Conservation (phyloP, 2,329 filamentous ascomycete species). For the Fusarium sp. region DNA sequence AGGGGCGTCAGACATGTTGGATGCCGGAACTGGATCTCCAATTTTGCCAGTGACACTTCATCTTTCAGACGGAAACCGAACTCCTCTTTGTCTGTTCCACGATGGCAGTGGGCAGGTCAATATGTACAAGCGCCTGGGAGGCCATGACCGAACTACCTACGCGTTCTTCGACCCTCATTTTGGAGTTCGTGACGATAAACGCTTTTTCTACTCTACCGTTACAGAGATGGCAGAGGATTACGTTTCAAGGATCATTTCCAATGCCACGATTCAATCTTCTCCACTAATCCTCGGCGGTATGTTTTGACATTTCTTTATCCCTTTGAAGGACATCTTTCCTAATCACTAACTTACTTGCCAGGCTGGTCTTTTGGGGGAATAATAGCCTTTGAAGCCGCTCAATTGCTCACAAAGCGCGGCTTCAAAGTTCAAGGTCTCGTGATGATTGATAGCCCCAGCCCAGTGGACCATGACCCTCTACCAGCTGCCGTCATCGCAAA, state of each 20-base stretch:
- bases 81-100: not conserved
- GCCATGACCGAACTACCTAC: not conserved
- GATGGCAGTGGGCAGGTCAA: not conserved
- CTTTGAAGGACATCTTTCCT: too few relatives aligned
- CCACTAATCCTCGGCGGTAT: not conserved
- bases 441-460: not conserved
- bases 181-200: not conserved
- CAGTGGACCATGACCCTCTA: not conserved
- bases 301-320: not conserved
- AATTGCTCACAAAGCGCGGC: not conserved
- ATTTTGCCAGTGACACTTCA: not conserved
- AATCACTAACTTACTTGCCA: not conserved
- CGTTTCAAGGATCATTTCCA: not conserved
- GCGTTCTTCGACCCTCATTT: not conserved
- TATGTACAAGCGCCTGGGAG: not conserved
- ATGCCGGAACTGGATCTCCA: not conserved
- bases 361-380: conserved; percentile 7
- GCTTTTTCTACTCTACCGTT: not conserved
- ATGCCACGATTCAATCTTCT: not conserved
- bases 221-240: not conserved
- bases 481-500: not conserved
- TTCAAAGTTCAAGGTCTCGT: not conserved
- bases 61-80: not conserved
- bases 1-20: not conserved
- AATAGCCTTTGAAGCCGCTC: not conserved